Percentiles rank a stretch among this genome's conserved stretches.
Evolutionary conservation across 2,329 filamentous ascomycete species (phyloP).

Genomic region (Amylocarpus encephaloides): DNA sequence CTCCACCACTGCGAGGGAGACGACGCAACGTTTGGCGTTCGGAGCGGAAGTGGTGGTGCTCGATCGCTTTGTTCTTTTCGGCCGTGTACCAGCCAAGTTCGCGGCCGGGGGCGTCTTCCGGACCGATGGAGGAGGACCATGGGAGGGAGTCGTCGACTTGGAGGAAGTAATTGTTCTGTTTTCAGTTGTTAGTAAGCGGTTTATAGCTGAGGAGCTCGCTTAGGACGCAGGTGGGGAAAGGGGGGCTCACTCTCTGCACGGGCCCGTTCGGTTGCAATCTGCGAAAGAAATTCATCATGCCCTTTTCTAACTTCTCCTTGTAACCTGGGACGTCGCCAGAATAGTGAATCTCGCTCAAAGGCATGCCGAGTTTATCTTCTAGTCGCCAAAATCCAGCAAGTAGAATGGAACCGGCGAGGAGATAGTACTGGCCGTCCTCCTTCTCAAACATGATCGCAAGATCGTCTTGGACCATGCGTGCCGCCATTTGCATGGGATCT

Average conservation of each 20-base stretch:
- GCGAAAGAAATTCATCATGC: constrained; percentile 77
- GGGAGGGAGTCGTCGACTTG: constrained; percentile 74
- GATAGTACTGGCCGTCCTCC: constrained; percentile 71
- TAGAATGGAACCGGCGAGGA: constrained; percentile 69
- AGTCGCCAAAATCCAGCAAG: constrained; percentile 80
- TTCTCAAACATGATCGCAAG: constrained; percentile 77
- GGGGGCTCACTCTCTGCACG: constrained; percentile 36
- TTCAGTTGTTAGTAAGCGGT: constrained; percentile 21
- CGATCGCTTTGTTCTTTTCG: constrained; percentile 64
- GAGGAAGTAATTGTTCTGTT: constrained; percentile 78
- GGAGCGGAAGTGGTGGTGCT: constrained; percentile 69
- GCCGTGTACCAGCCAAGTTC: constrained; percentile 67
- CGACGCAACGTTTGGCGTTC: constrained; percentile 58
- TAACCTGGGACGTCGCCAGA: constrained; percentile 69
- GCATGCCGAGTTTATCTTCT: constrained; percentile 75
- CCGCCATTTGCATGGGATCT: constrained; percentile 72
- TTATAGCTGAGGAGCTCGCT: constrained; percentile 1
- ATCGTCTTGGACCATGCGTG: constrained; percentile 73
- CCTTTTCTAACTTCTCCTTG: constrained; percentile 63
- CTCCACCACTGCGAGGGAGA: constrained; percentile 44
- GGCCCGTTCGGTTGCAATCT: constrained; percentile 62
- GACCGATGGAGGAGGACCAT: constrained; percentile 71
- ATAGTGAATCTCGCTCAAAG: constrained; percentile 71
- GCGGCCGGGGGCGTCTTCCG: constrained; percentile 53
- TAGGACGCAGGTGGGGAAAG: neutral